Evolutionary conservation across 2,329 filamentous ascomycete genomes (phyloP).

Genomic region (Cladobotryum protrusum): DNA sequence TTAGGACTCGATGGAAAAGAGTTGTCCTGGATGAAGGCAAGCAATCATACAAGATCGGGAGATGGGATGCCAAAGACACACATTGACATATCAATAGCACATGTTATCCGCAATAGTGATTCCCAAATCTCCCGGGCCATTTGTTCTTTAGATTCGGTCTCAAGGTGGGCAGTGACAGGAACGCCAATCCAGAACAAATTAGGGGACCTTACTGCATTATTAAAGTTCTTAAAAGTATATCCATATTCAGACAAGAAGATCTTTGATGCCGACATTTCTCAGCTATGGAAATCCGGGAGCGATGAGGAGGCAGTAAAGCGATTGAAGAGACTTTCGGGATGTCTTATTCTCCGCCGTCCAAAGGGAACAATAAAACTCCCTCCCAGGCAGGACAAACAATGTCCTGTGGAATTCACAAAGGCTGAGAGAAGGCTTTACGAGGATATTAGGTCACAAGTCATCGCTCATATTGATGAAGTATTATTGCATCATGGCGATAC

Average conservation of each 20-base stretch:
- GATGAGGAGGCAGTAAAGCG: slow-evolving; percentile 31
- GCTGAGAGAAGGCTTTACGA: slow-evolving; percentile 34
- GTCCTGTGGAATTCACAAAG: slow-evolving; percentile 28
- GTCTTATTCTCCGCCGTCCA: slow-evolving; percentile 34
- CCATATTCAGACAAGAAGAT: slow-evolving; percentile 32
- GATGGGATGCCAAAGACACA: neutral
- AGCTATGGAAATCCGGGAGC: slow-evolving; percentile 33
- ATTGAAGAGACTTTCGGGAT: slow-evolving; percentile 32
- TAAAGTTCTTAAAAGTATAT: slow-evolving; percentile 35
- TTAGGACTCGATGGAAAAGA: slow-evolving; percentile 29
- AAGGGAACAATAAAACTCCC: slow-evolving; percentile 35
- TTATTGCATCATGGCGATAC: slow-evolving; percentile 16
- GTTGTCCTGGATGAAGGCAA: slow-evolving; percentile 13
- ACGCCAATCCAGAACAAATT: slow-evolving; percentile 37
- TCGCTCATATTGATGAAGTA: slow-evolving; percentile 29
- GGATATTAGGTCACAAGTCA: slow-evolving; percentile 18
- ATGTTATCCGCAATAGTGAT: slow-evolving; percentile 32
- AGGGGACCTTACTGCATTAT: slow-evolving; percentile 32
- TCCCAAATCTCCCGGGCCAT: slow-evolving; percentile 31
- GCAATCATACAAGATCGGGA: neutral
- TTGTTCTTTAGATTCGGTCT: slow-evolving; percentile 27
- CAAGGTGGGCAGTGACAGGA: slow-evolving; percentile 41
- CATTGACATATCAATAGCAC: slow-evolving; percentile 24
- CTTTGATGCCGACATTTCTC: slow-evolving; percentile 34
- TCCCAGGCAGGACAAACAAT: slow-evolving; percentile 25